phyloP scores from a whole-genome alignment of 768 basidiomycete species.

The Termitomyces sp. region DNA sequence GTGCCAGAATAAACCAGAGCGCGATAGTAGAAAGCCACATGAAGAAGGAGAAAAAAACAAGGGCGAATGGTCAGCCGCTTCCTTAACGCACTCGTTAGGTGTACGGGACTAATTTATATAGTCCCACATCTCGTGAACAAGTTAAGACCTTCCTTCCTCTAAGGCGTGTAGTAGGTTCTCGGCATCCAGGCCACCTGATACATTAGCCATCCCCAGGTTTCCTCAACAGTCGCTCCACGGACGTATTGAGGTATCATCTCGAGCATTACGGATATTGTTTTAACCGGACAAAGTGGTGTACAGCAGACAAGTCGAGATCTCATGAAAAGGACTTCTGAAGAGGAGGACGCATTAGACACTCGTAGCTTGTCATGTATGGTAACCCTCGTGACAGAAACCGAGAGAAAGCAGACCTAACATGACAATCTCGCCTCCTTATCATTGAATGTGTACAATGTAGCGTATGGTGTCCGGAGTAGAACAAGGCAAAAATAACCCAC shows the following conservation, averaged over 20 bases:
- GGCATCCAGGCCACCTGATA: slow-evolving; percentile 1
- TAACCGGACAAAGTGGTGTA: not conserved
- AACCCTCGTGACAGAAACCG: not conserved
- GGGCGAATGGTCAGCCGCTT: not conserved
- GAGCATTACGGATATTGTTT: not conserved
- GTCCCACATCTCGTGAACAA: not conserved
- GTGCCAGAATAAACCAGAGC: not conserved
- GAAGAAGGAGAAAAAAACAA: not conserved
- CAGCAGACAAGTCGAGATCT: not conserved
- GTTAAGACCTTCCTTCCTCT: not conserved
- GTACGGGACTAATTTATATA: slow-evolving; percentile 4
- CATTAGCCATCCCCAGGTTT: not conserved
- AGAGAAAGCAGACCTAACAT: not conserved
- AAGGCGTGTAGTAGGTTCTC: not conserved
- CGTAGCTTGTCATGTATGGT: not conserved
- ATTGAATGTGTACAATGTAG: not conserved
- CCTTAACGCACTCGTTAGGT: not conserved
- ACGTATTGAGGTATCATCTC: not conserved
- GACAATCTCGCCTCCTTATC: not conserved
- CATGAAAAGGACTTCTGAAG: not conserved
- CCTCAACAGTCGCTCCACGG: not conserved
- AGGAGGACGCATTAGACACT: not conserved
- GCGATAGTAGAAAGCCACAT: slow-evolving; percentile 4
- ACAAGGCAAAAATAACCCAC: not conserved
- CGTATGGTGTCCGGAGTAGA: not conserved